Evolutionary conservation across 306 rosid genomes (phyloP).

Genomic region (Castanopsis chinensis): DNA sequence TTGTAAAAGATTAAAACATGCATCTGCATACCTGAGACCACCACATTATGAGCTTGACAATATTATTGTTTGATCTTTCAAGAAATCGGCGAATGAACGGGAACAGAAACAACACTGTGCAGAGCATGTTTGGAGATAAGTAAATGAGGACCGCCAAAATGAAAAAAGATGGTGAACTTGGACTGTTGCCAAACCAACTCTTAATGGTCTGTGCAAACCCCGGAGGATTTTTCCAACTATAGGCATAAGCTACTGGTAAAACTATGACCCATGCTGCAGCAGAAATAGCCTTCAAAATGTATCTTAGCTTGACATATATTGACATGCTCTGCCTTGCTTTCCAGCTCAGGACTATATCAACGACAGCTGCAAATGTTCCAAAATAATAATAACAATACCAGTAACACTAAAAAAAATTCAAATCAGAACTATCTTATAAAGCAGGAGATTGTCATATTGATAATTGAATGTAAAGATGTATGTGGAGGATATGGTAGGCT

Average conservation of each 20-base stretch:
- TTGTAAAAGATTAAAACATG: conserved; percentile 6
- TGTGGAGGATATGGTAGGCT: neutral
- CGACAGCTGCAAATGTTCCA: conserved; percentile 56
- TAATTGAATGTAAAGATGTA: conserved; percentile 12
- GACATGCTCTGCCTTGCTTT: conserved; percentile 88
- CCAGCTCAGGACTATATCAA: conserved; percentile 85
- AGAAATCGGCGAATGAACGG: conserved; percentile 76
- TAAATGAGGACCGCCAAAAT: conserved; percentile 77
- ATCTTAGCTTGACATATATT: conserved; percentile 69
- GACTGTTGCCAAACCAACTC: conserved; percentile 86
- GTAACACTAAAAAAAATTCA: conserved; percentile 7
- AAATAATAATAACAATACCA: neutral
- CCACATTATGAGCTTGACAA: conserved; percentile 81
- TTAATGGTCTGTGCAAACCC: conserved; percentile 87
- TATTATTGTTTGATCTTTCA: conserved; percentile 62
- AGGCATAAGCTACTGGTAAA: conserved; percentile 87
- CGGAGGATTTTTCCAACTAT: conserved; percentile 72
- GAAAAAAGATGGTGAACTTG: conserved; percentile 81
- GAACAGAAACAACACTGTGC: conserved; percentile 68
- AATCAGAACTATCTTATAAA: conserved; percentile 5
- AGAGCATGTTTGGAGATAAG: conserved; percentile 86
- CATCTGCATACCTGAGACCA: conserved; percentile 83
- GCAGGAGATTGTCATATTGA: conserved; percentile 3
- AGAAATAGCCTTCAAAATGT: conserved; percentile 59
- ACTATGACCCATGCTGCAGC: conserved; percentile 88